These are phyloP conservation scores for Dimocarpus longan DNA, from an alignment of 345 rosid species.

Conservation along the genomic window DNA sequence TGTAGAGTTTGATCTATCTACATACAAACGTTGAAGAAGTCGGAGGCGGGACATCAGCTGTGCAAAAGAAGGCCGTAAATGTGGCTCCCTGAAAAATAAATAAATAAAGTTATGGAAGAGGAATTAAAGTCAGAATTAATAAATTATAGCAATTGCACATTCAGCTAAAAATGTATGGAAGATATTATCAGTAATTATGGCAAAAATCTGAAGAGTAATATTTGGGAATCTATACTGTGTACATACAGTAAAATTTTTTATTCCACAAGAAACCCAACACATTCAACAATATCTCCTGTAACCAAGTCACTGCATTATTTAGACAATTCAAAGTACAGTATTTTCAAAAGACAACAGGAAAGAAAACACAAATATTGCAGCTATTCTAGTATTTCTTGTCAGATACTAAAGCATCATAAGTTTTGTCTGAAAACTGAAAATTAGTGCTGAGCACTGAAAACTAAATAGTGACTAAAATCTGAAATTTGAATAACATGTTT, in stretches of 20 bases:
- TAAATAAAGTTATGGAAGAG: background rate
- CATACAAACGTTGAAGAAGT: slow-evolving; percentile 50
- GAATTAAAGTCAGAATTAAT: background rate
- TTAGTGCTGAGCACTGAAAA: too few relatives aligned
- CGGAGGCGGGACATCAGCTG: slow-evolving; percentile 76
- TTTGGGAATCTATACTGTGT: background rate
- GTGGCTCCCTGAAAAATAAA: slow-evolving; percentile 67
- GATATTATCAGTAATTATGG: background rate
- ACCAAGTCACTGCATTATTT: background rate
- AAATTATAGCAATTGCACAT: background rate
- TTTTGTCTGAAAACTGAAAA: too few relatives aligned
- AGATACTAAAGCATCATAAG: background rate
- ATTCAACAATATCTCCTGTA: background rate
- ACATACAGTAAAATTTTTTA: background rate
- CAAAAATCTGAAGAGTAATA: background rate
- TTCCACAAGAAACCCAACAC: background rate
- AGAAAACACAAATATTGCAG: background rate
- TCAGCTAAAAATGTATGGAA: background rate
- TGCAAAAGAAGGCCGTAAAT: slow-evolving; percentile 80
- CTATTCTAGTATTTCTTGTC: background rate
- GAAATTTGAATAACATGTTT: too few relatives aligned
- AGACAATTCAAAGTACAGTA: background rate
- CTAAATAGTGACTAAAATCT: too few relatives aligned
- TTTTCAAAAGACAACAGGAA: background rate
- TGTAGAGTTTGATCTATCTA: slow-evolving; percentile 42